These are phyloP conservation scores for Spirogloea muscicola DNA, from an alignment of 139 green algal species.

Conservation along the genomic window DNA sequence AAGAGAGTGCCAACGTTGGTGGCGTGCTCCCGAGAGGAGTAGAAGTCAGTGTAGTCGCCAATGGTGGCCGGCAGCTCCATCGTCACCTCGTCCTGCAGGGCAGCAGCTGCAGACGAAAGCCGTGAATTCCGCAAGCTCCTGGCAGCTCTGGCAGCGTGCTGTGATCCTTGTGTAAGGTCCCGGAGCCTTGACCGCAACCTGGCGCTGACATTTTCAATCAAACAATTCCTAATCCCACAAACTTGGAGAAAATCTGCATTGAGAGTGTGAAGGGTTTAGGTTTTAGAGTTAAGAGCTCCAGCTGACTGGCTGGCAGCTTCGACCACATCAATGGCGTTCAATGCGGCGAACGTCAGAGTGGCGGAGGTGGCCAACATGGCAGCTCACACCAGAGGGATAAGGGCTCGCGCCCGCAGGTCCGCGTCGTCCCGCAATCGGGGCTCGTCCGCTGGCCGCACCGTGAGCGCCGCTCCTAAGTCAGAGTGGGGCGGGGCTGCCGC, in stretches of 20 bases:
- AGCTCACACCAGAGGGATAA: too few species aligned
- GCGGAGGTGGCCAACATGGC: too few species aligned
- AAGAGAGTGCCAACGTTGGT: constrained; percentile 81
- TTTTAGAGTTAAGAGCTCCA: too few species aligned
- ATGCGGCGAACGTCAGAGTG: too few species aligned
- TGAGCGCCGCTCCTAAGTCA: neutral
- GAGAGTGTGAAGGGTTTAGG: too few species aligned
- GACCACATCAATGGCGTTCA: too few species aligned
- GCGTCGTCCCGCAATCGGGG: constrained; percentile 59
- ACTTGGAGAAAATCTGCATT: constrained; percentile 30
- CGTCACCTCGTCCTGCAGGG: constrained; percentile 44
- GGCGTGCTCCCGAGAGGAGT: constrained; percentile 81
- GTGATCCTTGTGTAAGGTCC: too few species aligned
- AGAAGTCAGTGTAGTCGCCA: constrained; percentile 97
- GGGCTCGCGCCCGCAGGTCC: constrained; percentile 26
- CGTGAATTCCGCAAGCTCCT: neutral
- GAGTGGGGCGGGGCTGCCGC: too few species aligned
- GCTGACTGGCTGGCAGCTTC: too few species aligned
- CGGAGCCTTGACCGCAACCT: too few species aligned
- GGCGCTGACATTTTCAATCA: neutral
- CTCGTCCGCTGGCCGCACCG: neutral
- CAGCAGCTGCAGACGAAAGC: neutral
- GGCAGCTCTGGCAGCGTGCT: neutral
- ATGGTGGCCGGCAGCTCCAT: constrained; percentile 77
- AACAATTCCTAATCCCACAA: neutral